Base-by-base conservation (phyloP, 2,329 filamentous ascomycete species). In the Metarhizium sp. region DNA sequence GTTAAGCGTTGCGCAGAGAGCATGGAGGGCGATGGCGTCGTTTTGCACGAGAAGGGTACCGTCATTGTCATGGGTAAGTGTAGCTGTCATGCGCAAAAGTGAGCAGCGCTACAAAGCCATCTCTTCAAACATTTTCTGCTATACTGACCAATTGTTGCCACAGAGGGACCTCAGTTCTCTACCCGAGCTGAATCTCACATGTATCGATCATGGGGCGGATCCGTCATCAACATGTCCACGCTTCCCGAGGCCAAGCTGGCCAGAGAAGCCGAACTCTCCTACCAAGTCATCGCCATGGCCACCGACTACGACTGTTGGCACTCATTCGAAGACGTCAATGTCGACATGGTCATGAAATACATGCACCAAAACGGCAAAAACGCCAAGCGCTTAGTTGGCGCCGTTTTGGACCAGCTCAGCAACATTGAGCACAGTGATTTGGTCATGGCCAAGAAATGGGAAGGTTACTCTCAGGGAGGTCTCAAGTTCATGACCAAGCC, bases 291-390 rank as follows among this genome's bases (percentile, higher is more conserved):
- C 67, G 96, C 92, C 79, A 99, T 99, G 94, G 90, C 90, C 38
- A 99, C 94, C 32, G 94, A 99, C 77, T 99, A 99, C 72, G 94
- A 99, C 77, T 97, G 92, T 83, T 99, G 94, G 94, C 88, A 92
- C 68, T 84, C 81, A 20, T 81, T 81, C 51, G 87, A 84, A 56
- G 89, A 88, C 61, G 94, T 99, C 59, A 92, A 91, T 59, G 94
- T 99, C 25, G 89, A 92, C 71, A 95, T 97, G 88, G 94, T 99
- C 55, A 90, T 96, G 85, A 87, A 84, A 58, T 90, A 95, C 73
- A 99, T 99, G 94, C 87, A 88, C 69, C 87, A 90, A 62, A 99
- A 99, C 73, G 80, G 88, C 53, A 79, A 86, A 67, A 99, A 97
- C 67, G 94, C 94, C 38, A 86, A 87, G 69, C 79, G 85, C 52